A percentile compares a stretch with the other conserved stretches of the same genome.
Conservation (phyloP, 768 basidiomycete species). For the Suillus placidus region DNA sequence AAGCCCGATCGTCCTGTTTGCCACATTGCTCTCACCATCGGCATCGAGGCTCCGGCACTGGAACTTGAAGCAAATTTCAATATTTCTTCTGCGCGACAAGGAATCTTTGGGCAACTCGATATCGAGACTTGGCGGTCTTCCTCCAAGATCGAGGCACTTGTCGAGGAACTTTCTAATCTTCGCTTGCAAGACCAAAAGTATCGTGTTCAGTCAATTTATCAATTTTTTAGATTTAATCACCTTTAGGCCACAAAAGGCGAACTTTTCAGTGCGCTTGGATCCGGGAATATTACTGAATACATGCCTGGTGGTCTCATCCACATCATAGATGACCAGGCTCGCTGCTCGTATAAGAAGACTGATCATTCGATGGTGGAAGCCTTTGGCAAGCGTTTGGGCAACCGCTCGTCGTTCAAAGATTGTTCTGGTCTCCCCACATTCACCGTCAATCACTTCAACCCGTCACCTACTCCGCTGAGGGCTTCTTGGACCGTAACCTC, state of each 20-base stretch:
- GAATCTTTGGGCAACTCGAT: conserved; percentile 90
- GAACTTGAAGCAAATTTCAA: conserved; percentile 81
- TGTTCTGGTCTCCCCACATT: too few species aligned
- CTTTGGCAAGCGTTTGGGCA: too few species aligned
- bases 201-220: conserved; percentile 97
- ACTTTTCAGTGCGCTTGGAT: conserved; percentile 64
- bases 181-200: conserved; percentile 84
- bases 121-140: conserved; percentile 91
- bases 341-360: too few species aligned
- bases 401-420: too few species aligned
- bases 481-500: too few species aligned
- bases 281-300: background rate
- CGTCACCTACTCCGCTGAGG: too few species aligned
- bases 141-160: conserved; percentile 95
- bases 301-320: too few species aligned
- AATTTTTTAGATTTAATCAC: conserved; percentile 93
- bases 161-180: conserved; percentile 90
- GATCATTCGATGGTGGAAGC: too few species aligned
- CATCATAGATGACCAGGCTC: too few species aligned
- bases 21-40: conserved; percentile 89
- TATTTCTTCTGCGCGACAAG: conserved; percentile 61
- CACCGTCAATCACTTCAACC: too few species aligned
- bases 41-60: conserved; percentile 91
- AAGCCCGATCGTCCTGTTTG: conserved; percentile 95
- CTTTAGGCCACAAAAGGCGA: conserved; percentile 86